Conservation (phyloP, 2,329 filamentous ascomycete species). For the Calycina herbarum region DNA sequence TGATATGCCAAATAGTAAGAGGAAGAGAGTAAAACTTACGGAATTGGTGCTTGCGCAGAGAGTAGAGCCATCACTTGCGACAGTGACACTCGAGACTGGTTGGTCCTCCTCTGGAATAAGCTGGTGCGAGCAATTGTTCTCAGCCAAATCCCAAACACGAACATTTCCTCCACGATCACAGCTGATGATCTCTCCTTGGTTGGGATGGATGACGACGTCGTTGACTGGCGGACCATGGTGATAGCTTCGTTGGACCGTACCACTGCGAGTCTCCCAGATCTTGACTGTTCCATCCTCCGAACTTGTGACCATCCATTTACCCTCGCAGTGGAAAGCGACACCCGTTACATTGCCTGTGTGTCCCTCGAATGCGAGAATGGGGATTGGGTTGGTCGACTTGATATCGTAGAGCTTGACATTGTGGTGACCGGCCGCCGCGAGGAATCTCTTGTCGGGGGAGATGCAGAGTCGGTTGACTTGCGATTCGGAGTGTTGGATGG, state of each 20-base stretch:
- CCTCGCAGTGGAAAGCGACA: conserved; percentile 96
- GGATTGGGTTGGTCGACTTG: conserved; percentile 95
- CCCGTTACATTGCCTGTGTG: conserved; percentile 96
- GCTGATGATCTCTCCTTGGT: conserved; percentile 96
- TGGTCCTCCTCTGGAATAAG: conserved; percentile 96
- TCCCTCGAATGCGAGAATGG: conserved; percentile 90
- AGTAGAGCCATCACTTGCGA: conserved; percentile 89
- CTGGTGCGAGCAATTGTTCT: conserved; percentile 96
- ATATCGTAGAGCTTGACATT: conserved; percentile 98
- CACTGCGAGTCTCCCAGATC: conserved; percentile 39
- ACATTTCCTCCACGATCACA: conserved; percentile 93
- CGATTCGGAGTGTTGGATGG: conserved; percentile 96
- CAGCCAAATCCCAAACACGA: conserved; percentile 91
- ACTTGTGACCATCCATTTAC: conserved; percentile 99
- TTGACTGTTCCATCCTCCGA: conserved; percentile 76
- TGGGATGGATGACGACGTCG: conserved; percentile 98
- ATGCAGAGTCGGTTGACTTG: conserved; percentile 98
- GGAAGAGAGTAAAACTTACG: conserved; percentile 48
- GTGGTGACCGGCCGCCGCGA: conserved; percentile 72
- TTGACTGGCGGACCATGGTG: conserved; percentile 86
- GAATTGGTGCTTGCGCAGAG: conserved; percentile 92
- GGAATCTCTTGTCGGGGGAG: conserved; percentile 94
- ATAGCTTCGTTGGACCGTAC: conserved; percentile 82
- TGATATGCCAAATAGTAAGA: background rate
- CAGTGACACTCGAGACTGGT: conserved; percentile 89